phyloP scores from a whole-genome alignment of 305 asterid genomes.

The Stenogyne calaminthoides region DNA sequence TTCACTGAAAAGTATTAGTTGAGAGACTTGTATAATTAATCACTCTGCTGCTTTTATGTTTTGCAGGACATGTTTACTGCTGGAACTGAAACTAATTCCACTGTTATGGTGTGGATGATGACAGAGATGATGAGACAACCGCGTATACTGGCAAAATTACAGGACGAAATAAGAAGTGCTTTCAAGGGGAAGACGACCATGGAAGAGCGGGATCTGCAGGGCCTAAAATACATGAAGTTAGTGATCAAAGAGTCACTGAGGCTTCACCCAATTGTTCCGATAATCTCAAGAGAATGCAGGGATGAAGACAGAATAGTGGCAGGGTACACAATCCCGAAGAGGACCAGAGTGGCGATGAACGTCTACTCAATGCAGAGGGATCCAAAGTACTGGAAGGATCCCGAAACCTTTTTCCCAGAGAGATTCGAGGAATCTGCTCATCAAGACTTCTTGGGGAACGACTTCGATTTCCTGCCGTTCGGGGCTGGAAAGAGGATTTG shows the following conservation, averaged over 20 bases:
- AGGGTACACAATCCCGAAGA: neutral
- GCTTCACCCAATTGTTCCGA: conserved; percentile 10
- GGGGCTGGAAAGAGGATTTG: conserved; percentile 51
- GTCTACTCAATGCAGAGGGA: conserved; percentile 27
- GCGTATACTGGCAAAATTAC: conserved; percentile 35
- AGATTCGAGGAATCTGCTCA: conserved; percentile 34
- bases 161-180: conserved; percentile 37
- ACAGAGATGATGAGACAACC: conserved; percentile 48
- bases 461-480: conserved; percentile 30
- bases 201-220: neutral
- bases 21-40: neutral
- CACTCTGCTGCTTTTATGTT: no score
- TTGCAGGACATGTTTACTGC: conserved; percentile 20
- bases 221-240: conserved; percentile 14
- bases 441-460: conserved; percentile 33
- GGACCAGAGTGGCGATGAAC: neutral
- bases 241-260: conserved; percentile 23
- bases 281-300: conserved; percentile 6
- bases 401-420: conserved; percentile 37
- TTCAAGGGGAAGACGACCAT: conserved; percentile 13
- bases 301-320: neutral
- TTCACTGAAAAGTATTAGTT: no score
- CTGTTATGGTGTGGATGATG: conserved; percentile 35
- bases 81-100: conserved; percentile 10
- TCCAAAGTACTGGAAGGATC: conserved; percentile 35